A percentile compares a stretch with the other conserved stretches of the same genome.
Evolutionary conservation across 306 rosid genomes (phyloP).

Genomic region (Senna siamea): DNA sequence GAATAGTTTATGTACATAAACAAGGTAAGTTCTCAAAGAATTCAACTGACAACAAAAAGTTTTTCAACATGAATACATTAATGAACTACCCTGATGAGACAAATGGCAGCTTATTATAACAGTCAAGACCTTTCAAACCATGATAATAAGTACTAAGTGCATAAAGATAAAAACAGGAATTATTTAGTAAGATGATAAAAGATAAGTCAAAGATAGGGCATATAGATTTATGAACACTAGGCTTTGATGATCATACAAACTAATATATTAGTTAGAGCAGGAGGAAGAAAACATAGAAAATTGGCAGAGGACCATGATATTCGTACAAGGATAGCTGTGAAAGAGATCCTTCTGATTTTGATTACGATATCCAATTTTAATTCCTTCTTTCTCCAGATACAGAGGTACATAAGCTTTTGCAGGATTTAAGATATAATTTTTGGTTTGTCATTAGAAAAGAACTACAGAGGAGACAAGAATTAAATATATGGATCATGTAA

Average conservation of each 20-base stretch:
- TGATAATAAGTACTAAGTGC: neutral
- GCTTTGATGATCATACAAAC: neutral
- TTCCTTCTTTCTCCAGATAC: neutral
- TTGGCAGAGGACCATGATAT: neutral
- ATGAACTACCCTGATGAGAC: constrained; percentile 14
- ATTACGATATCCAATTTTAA: neutral
- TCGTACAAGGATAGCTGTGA: neutral
- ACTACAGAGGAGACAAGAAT: neutral
- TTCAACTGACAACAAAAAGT: constrained; percentile 27
- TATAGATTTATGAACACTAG: constrained; percentile 4
- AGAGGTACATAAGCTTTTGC: neutral
- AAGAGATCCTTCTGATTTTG: neutral
- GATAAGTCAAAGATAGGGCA: constrained; percentile 2
- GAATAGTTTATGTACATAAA: constrained; percentile 29
- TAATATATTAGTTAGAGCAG: neutral
- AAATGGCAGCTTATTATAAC: neutral
- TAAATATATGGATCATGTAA: constrained; percentile 6
- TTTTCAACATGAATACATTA: neutral
- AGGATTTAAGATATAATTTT: constrained; percentile 15
- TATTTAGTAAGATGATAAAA: neutral
- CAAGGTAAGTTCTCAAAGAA: constrained; percentile 31
- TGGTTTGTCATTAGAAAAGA: neutral
- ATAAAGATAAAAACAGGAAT: neutral
- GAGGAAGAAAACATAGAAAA: neutral
- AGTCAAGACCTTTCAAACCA: constrained; percentile 16